These are phyloP conservation scores for Buddleja alternifolia DNA, from an alignment of 257 asterid genomes.

Conservation along the genomic window DNA sequence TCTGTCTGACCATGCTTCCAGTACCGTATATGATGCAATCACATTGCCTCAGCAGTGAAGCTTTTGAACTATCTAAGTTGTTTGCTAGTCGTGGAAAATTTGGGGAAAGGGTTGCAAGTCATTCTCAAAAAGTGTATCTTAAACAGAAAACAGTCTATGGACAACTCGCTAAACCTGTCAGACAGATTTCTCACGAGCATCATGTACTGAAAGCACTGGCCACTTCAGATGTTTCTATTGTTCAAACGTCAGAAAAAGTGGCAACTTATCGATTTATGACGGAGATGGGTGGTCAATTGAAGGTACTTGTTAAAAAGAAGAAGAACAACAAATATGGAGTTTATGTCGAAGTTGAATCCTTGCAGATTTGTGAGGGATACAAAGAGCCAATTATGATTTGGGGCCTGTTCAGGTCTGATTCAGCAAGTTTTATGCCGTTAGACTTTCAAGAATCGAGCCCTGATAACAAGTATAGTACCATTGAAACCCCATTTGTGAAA, in stretches of 20 bases:
- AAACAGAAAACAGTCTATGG: constrained; percentile 26
- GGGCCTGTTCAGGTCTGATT: constrained; percentile 72
- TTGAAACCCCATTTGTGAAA: constrained; percentile 59
- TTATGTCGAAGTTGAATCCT: constrained; percentile 51
- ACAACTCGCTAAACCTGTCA: constrained; percentile 18
- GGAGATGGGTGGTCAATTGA: constrained; percentile 67
- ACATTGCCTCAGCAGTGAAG: constrained; percentile 46
- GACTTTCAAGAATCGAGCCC: constrained; percentile 40
- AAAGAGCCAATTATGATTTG: constrained; percentile 59
- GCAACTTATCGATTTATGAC: constrained; percentile 68
- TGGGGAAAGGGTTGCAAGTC: constrained; percentile 37
- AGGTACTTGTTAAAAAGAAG: constrained; percentile 56
- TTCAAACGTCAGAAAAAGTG: constrained; percentile 43
- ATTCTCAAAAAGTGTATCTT: constrained; percentile 32
- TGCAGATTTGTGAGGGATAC: constrained; percentile 36
- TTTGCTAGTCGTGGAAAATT: constrained; percentile 28
- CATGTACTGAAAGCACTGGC: constrained; percentile 49
- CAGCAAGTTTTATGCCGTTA: constrained; percentile 53
- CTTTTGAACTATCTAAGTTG: constrained; percentile 39
- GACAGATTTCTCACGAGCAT: constrained; percentile 34
- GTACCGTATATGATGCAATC: constrained; percentile 44
- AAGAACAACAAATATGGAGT: constrained; percentile 45
- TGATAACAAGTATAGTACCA: constrained; percentile 34
- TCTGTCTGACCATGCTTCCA: constrained; percentile 48
- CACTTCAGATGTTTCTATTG: constrained; percentile 40